phyloP scores from a whole-genome alignment of 2,329 filamentous ascomycete genomes.

The Chrysosporium queenslandicum region DNA sequence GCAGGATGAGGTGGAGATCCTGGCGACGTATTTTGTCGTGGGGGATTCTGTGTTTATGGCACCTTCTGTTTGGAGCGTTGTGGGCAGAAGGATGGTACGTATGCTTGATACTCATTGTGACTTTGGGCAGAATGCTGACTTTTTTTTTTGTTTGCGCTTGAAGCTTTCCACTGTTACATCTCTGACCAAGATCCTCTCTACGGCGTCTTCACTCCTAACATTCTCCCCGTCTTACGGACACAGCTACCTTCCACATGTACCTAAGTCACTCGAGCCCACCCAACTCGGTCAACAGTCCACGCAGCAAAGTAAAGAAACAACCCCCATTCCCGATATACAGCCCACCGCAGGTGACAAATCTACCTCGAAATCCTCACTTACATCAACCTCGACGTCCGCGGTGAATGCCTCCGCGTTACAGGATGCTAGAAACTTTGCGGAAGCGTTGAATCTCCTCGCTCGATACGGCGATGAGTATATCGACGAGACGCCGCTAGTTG shows the following conservation, averaged over 20 bases:
- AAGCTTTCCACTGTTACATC: conserved; percentile 48
- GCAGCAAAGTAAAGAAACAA: conserved; percentile 40
- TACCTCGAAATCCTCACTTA: conserved; percentile 19
- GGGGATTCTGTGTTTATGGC: conserved; percentile 53
- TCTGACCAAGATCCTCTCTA: conserved; percentile 46
- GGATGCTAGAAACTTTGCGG: conserved; percentile 35
- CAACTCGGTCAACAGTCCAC: conserved; percentile 30
- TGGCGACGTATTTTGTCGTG: conserved; percentile 53
- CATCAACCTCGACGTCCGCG: conserved; percentile 17
- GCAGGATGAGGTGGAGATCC: conserved; percentile 43
- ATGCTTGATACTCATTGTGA: no score
- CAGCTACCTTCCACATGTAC: conserved; percentile 46
- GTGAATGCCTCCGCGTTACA: conserved; percentile 19
- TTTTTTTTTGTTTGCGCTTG: no score
- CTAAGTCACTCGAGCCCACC: conserved; percentile 31
- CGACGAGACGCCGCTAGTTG: conserved; percentile 53
- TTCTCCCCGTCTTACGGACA: conserved; percentile 52
- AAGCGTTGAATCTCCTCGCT: conserved; percentile 44
- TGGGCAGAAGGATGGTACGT: conserved; percentile 47
- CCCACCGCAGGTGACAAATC: conserved; percentile 22
- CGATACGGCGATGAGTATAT: conserved; percentile 52
- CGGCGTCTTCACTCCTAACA: conserved; percentile 44
- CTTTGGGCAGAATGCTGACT: neutral
- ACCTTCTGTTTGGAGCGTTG: conserved; percentile 49
- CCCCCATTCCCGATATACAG: conserved; percentile 36